These are phyloP conservation scores for Aschersonia sp. DNA, from an alignment of 2,329 filamentous ascomycete genomes.

Conservation along the genomic window DNA sequence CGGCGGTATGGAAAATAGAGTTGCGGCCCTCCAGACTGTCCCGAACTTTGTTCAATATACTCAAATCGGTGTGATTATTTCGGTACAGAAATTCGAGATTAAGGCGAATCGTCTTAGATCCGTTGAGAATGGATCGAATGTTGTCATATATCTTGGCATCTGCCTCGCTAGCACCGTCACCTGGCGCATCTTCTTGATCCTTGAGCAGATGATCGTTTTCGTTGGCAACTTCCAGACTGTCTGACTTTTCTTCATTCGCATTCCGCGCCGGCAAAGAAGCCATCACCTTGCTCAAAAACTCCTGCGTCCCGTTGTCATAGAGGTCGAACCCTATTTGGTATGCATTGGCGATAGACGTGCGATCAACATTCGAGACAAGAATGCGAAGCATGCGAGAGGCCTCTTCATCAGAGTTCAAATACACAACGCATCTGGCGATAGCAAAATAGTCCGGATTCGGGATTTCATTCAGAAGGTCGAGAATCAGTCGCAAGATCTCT, in stretches of 20 bases:
- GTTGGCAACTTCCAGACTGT: slow-evolving; percentile 26
- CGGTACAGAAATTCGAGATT: slow-evolving; percentile 95
- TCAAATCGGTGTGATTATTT: slow-evolving; percentile 84
- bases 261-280: slow-evolving; percentile 54
- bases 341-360: slow-evolving; percentile 66
- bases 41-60: slow-evolving; percentile 88
- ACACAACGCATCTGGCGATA: slow-evolving; percentile 94
- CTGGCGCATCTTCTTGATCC: slow-evolving; percentile 37
- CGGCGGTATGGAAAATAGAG: slow-evolving; percentile 95
- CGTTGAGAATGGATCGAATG: slow-evolving; percentile 59
- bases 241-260: slow-evolving; percentile 24
- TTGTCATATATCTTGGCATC: slow-evolving; percentile 44
- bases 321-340: slow-evolving; percentile 98
- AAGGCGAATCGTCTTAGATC: slow-evolving; percentile 84
- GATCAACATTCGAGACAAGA: slow-evolving; percentile 66
- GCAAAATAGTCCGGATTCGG: slow-evolving; percentile 92
- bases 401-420: slow-evolving; percentile 82
- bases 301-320: slow-evolving; percentile 96
- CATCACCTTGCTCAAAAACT: slow-evolving; percentile 84
- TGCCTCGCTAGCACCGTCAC: slow-evolving; percentile 35
- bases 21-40: slow-evolving; percentile 92
- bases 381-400: slow-evolving; percentile 75
- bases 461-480: slow-evolving; percentile 90
- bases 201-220: slow-evolving; percentile 35
- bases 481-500: slow-evolving; percentile 76